Conservation (phyloP, 1,284 basidiomycete species). For the Melampsora abietis-canadensis region DNA sequence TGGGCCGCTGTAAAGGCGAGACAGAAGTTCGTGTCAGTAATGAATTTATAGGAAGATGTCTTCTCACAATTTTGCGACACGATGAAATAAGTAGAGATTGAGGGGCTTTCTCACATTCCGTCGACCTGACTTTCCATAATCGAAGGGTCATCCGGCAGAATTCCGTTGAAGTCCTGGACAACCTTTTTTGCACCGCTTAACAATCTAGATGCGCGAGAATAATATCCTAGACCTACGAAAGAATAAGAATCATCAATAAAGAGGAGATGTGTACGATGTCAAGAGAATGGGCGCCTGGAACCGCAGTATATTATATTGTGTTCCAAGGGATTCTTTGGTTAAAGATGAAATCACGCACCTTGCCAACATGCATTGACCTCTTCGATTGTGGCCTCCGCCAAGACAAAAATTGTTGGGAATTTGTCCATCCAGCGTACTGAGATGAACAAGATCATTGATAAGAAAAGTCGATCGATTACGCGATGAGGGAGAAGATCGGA, state of each 20-base stretch:
- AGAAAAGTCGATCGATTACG: neutral
- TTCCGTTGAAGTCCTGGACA: constrained; percentile 64
- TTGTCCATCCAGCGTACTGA: constrained; percentile 54
- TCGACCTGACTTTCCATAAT: constrained; percentile 80
- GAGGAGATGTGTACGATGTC: neutral
- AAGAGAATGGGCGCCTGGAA: neutral
- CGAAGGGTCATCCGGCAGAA: constrained; percentile 72
- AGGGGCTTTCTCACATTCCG: constrained; percentile 60
- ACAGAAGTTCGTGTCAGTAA: neutral
- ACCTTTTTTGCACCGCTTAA: constrained; percentile 74
- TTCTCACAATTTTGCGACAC: neutral
- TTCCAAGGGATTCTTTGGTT: neutral
- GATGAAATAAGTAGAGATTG: neutral
- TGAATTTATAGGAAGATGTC: neutral
- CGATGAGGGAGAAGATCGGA: neutral
- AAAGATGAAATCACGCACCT: constrained; percentile 26
- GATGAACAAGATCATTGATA: neutral
- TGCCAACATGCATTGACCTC: constrained; percentile 81
- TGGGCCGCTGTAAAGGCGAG: constrained; percentile 44
- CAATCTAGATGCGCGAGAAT: constrained; percentile 76
- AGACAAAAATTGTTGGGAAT: constrained; percentile 74
- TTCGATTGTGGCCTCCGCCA: constrained; percentile 71
- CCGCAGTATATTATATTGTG: too few species aligned
- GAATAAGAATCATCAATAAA: neutral
- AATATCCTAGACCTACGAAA: constrained; percentile 71